These are phyloP conservation scores for Pelargonium myrrhifolium DNA, from an alignment of 441 rosid genomes.

Conservation along the genomic window DNA sequence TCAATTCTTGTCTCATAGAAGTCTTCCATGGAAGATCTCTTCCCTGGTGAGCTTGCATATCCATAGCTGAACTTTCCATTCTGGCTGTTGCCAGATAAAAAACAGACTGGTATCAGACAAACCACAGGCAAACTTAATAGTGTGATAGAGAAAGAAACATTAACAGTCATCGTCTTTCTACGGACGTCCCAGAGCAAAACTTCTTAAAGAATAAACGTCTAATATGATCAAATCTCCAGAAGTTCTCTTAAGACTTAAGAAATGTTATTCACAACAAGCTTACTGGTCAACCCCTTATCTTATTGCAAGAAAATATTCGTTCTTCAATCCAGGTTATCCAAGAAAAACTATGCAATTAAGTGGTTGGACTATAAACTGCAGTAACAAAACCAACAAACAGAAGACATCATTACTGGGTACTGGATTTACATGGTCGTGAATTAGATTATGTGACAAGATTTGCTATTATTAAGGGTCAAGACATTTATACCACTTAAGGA, in stretches of 20 bases:
- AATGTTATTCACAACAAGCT: neutral
- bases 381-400: neutral
- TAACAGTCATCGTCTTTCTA: neutral
- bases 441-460: neutral
- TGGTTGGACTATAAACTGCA: neutral
- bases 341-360: neutral
- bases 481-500: neutral
- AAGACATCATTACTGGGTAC: too few species aligned
- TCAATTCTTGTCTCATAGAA: slow-evolving; percentile 89
- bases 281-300: neutral
- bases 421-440: neutral
- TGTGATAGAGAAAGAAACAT: neutral
- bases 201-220: neutral
- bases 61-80: slow-evolving; percentile 94
- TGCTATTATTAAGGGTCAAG: neutral
- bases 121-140: neutral
- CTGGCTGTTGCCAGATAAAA: slow-evolving; percentile 49
- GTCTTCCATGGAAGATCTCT: slow-evolving; percentile 97
- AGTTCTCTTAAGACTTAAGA: neutral
- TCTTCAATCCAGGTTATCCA: neutral
- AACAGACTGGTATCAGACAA: slow-evolving; percentile 12
- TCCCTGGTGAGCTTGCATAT: slow-evolving; percentile 97
- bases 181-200: neutral
- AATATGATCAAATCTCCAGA: neutral
- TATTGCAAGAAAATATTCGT: neutral